Percentiles rank a stretch among this genome's conserved stretches.
Conservation (phyloP, 2,329 filamentous ascomycete species). For the Fusarium pseudoanthophilum region DNA sequence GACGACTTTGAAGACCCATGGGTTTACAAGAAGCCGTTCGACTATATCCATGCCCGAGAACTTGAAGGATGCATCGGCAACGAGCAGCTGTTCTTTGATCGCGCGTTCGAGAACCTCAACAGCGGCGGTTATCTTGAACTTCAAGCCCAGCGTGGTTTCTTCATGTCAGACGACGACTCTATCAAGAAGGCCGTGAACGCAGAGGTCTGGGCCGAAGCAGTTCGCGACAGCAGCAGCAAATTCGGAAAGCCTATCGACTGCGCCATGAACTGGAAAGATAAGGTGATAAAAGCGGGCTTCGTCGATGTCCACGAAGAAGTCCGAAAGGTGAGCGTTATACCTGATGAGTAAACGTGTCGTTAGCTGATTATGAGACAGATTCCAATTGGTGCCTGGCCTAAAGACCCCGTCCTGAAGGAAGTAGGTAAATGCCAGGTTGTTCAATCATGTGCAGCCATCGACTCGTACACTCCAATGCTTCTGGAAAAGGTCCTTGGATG, state of each 20-base stretch:
- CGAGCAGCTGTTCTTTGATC: conserved; percentile 26
- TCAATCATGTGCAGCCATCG: conserved; percentile 31
- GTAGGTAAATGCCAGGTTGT: conserved; percentile 24
- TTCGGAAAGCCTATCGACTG: conserved; percentile 33
- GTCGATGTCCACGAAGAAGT: conserved; percentile 26
- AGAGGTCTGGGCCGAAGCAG: conserved; percentile 16
- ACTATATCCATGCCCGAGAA: conserved; percentile 34
- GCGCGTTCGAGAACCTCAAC: conserved; percentile 11
- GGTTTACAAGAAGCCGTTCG: conserved; percentile 28
- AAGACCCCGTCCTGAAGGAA: conserved; percentile 22
- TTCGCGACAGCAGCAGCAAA: conserved; percentile 15
- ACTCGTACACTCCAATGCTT: conserved; percentile 31
- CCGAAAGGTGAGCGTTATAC: background rate
- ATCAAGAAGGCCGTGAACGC: conserved; percentile 23
- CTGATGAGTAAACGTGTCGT: background rate
- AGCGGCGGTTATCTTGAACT: conserved; percentile 28
- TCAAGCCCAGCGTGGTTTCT: conserved; percentile 16
- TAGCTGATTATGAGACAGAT: background rate
- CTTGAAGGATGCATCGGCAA: conserved; percentile 30
- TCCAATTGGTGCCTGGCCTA: conserved; percentile 28
- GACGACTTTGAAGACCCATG: conserved; percentile 31
- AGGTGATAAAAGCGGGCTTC: conserved; percentile 20
- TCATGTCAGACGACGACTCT: conserved; percentile 29
- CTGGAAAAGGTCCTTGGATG: conserved; percentile 33
- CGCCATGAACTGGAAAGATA: conserved; percentile 16